phyloP scores from a whole-genome alignment of 371 early-diverging fungal genomes.

The Sporodiniella umbellata region DNA sequence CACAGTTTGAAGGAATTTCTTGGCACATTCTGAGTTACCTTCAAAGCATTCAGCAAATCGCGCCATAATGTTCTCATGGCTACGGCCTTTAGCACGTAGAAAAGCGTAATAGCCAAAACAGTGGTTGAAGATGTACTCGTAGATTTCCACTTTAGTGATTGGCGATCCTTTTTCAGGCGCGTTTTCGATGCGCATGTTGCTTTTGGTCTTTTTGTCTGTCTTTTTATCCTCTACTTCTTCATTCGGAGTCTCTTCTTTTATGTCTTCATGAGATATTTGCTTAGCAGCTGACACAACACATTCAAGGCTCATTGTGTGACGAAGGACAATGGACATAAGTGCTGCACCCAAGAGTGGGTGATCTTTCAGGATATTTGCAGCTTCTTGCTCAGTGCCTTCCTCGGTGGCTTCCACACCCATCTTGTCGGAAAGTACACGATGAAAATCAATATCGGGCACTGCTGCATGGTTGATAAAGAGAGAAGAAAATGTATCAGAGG shows the following conservation, averaged over 20 bases:
- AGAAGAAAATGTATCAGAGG: background rate
- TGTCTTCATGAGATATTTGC: constrained; percentile 1
- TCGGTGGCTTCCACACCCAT: background rate
- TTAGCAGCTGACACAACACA: constrained; percentile 16
- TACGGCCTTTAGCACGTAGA: constrained; percentile 6
- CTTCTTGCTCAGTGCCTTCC: background rate
- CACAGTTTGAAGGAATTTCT: background rate
- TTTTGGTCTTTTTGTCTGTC: background rate
- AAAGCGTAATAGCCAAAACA: constrained; percentile 1
- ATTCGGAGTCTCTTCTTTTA: background rate
- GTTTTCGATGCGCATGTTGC: background rate
- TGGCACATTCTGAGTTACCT: background rate
- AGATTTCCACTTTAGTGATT: background rate
- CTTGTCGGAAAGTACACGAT: constrained; percentile 12
- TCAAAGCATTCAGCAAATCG: background rate
- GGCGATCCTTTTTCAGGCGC: background rate
- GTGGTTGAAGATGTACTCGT: background rate
- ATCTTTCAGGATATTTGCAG: constrained; percentile 8
- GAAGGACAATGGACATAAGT: constrained; percentile 29
- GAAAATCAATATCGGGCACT: constrained; percentile 23
- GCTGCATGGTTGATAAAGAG: constrained; percentile 21
- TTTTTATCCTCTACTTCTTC: background rate
- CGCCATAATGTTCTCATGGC: constrained; percentile 5
- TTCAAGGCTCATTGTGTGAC: constrained; percentile 22
- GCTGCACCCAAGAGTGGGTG: constrained; percentile 28